Conservation (phyloP, 2,329 filamentous ascomycete species). For the Huntiella decipiens region DNA sequence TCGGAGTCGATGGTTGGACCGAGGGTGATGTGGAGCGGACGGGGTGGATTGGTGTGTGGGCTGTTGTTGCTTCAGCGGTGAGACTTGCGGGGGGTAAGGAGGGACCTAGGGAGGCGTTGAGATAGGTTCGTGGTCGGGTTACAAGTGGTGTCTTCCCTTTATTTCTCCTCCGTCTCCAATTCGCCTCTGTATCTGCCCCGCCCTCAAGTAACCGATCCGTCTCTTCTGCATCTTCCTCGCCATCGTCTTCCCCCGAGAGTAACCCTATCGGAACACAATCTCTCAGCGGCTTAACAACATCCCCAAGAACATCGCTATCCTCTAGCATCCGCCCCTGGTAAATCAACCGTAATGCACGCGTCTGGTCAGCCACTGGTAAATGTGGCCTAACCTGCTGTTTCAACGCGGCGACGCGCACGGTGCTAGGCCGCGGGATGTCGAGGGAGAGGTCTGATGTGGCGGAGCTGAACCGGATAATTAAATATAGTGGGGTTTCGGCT, state of each 20-base stretch:
- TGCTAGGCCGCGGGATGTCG: constrained; percentile 47
- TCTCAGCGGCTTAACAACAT: constrained; percentile 30
- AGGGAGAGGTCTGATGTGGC: constrained; percentile 60
- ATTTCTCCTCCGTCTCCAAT: neutral
- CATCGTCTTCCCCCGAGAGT: neutral
- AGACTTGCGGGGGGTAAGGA: neutral
- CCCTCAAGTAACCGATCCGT: neutral
- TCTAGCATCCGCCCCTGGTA: constrained; percentile 72
- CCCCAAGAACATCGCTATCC: constrained; percentile 48
- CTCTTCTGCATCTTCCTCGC: neutral
- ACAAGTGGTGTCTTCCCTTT: neutral
- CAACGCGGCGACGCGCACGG: constrained; percentile 56
- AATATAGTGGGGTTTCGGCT: constrained; percentile 32
- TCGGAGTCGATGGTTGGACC: too few species aligned
- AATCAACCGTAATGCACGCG: constrained; percentile 68
- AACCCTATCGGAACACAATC: neutral
- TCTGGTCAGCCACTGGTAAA: constrained; percentile 41
- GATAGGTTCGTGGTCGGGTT: neutral
- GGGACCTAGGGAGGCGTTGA: constrained; percentile 3
- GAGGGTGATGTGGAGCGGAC: neutral
- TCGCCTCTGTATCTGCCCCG: neutral
- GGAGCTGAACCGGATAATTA: constrained; percentile 81
- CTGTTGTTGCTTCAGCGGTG: neutral
- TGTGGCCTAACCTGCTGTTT: constrained; percentile 65
- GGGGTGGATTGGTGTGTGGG: neutral